phyloP scores from a whole-genome alignment of 192 early-diverging fungal genomes.

The Coemansia sp. region DNA sequence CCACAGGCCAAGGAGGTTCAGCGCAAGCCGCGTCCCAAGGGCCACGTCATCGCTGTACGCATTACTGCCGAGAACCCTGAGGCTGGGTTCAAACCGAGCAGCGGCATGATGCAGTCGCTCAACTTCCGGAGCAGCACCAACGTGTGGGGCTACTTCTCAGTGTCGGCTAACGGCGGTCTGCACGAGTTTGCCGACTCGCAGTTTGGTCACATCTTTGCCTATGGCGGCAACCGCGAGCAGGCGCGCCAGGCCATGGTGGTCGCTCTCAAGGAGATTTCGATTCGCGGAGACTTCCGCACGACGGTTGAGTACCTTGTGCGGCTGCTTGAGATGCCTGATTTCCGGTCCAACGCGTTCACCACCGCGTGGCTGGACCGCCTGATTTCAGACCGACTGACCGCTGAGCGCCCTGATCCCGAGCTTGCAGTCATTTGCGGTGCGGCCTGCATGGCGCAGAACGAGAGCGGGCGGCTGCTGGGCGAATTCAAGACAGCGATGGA shows the following conservation, averaged over 20 bases:
- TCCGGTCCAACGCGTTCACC: slow-evolving; percentile 84
- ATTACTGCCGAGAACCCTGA: slow-evolving; percentile 99
- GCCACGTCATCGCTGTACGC: slow-evolving; percentile 96
- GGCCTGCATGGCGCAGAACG: slow-evolving; percentile 75
- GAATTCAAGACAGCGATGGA: slow-evolving; percentile 84
- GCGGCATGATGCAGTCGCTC: slow-evolving; percentile 93
- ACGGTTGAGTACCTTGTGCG: slow-evolving; percentile 97
- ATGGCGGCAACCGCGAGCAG: slow-evolving; percentile 90
- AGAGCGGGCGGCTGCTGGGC: slow-evolving; percentile 59
- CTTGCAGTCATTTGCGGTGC: slow-evolving; percentile 92
- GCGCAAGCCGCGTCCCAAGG: slow-evolving; percentile 90
- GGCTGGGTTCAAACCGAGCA: slow-evolving; percentile 98
- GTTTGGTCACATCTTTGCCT: slow-evolving; percentile 98
- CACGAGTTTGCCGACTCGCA: slow-evolving; percentile 99
- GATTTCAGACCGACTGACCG: slow-evolving; percentile 84
- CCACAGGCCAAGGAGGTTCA: slow-evolving; percentile 77
- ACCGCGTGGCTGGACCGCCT: slow-evolving; percentile 95
- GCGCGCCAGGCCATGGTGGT: slow-evolving; percentile 95
- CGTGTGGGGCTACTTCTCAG: slow-evolving; percentile 99
- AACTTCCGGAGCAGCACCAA: slow-evolving; percentile 95
- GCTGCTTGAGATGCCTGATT: slow-evolving; percentile 87
- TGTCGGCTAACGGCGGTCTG: slow-evolving; percentile 88
- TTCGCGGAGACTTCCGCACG: slow-evolving; percentile 97
- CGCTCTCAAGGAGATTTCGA: slow-evolving; percentile 96
- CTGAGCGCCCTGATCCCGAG: slow-evolving; percentile 86